A percentile compares a stretch with the other conserved stretches of the same genome.
phyloP scores from a whole-genome alignment of 2,329 filamentous ascomycete genomes.

The Bipolaris zeicola region DNA sequence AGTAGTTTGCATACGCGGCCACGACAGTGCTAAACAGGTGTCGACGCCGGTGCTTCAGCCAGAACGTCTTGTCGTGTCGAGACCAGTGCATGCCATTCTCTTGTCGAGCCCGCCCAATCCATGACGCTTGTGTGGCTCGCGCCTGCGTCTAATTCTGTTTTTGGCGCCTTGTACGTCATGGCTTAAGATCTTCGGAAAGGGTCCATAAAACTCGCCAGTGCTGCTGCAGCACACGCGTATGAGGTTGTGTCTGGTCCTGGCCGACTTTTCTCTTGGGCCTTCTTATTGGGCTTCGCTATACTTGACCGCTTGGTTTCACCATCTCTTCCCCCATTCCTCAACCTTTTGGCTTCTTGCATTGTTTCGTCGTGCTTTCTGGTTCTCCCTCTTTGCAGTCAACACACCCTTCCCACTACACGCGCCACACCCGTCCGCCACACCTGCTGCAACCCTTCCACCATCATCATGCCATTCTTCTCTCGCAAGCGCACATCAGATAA shows the following conservation, averaged over 20 bases:
- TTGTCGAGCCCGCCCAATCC: constrained; percentile 3
- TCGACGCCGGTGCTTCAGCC: constrained; percentile 12
- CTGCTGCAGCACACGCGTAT: constrained; percentile 31
- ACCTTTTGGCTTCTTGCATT: background rate
- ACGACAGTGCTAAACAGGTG: constrained; percentile 6
- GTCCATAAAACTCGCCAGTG: constrained; percentile 32
- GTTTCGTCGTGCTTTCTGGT: background rate
- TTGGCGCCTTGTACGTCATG: constrained; percentile 32
- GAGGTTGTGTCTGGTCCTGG: constrained; percentile 15
- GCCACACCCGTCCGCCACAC: background rate
- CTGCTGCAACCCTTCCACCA: background rate
- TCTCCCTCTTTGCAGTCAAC: background rate
- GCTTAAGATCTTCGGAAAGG: constrained; percentile 13
- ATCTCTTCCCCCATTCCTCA: background rate
- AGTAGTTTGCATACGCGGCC: constrained; percentile 15
- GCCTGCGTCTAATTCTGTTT: constrained; percentile 9
- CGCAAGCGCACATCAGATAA: constrained; percentile 27
- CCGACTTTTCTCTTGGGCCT: background rate
- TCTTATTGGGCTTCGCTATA: background rate
- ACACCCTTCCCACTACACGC: background rate
- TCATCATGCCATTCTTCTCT: constrained; percentile 31
- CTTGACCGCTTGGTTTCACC: constrained; percentile 8
- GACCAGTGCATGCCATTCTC: constrained; percentile 3
- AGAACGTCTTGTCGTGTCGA: constrained; percentile 9
- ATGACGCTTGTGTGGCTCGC: constrained; percentile 12